These are phyloP conservation scores for Podospora pseudoanserina DNA, from an alignment of 495 filamentous ascomycete species.

Conservation along the genomic window DNA sequence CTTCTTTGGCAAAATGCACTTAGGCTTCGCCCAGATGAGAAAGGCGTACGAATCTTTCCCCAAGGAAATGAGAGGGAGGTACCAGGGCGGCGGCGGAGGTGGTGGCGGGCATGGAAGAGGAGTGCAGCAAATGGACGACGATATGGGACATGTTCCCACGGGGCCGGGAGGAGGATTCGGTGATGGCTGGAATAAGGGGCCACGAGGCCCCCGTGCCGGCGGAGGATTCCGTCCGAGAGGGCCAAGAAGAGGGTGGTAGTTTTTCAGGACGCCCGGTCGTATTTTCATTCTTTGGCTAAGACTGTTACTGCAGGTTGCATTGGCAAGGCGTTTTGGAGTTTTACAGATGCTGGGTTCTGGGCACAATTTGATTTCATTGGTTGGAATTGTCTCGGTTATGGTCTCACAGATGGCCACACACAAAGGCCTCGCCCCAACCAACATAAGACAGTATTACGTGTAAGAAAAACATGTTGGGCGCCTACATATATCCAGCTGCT, in stretches of 20 bases:
- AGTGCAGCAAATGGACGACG: conserved; percentile 34
- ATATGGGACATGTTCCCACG: conserved; percentile 34
- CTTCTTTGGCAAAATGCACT: conserved; percentile 99
- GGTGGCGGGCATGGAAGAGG: conserved; percentile 45
- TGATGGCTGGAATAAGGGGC: conserved; percentile 49
- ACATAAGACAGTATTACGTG: not conserved
- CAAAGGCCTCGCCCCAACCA: not conserved
- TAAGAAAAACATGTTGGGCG: not conserved
- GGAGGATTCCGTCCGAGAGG: conserved; percentile 43
- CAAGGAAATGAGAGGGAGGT: conserved; percentile 64
- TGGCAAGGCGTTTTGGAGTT: conserved; percentile 14
- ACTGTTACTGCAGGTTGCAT: conserved; percentile 8
- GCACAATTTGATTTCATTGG: not conserved
- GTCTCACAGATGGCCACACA: not conserved
- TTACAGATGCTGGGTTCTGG: not conserved
- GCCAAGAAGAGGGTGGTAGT: conserved; percentile 42
- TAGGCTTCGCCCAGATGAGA: conserved; percentile 97
- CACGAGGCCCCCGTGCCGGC: conserved; percentile 36
- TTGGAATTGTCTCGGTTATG: not conserved
- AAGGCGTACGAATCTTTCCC: conserved; percentile 82
- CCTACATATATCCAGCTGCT: not conserved
- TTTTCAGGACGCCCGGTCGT: not conserved
- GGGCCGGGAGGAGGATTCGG: conserved; percentile 56
- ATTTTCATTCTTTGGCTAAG: not conserved
- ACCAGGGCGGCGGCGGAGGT: conserved; percentile 52